A percentile compares a stretch with the other conserved stretches of the same genome.
These are phyloP conservation scores for Casuarina glauca DNA, from an alignment of 306 rosid species.

Conservation along the genomic window DNA sequence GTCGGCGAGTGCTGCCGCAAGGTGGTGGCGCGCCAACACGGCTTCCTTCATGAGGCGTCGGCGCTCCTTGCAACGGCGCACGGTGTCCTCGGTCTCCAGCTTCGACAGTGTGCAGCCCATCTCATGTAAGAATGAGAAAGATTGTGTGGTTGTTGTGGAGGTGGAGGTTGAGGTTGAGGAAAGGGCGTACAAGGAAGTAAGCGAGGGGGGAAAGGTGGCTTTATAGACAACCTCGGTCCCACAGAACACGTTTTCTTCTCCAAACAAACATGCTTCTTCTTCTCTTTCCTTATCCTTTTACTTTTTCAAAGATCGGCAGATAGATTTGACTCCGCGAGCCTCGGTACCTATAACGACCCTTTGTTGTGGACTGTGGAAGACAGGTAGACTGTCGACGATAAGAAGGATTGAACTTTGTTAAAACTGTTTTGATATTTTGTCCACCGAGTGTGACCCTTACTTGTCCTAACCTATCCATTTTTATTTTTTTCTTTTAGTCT, in stretches of 20 bases:
- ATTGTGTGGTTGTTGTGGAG: too few relatives aligned
- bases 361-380: too few relatives aligned
- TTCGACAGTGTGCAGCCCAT: conserved; percentile 96
- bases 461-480: not conserved
- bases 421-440: not conserved
- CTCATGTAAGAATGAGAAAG: not conserved
- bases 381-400: not conserved
- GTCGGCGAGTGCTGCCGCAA: conserved; percentile 96
- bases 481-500: not conserved
- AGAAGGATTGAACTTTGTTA: too few relatives aligned
- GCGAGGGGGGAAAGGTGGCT: not conserved
- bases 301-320: not conserved
- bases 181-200: too few relatives aligned
- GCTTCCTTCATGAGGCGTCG: conserved; percentile 92
- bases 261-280: too few relatives aligned
- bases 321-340: too few relatives aligned
- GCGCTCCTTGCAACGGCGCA: conserved; percentile 90
- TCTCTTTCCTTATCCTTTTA: too few relatives aligned
- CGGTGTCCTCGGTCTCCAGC: conserved; percentile 89
- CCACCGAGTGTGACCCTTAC: not conserved
- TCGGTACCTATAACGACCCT: too few relatives aligned
- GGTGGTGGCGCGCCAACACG: conserved; percentile 76
- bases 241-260: not conserved
- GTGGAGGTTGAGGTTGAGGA: not conserved
- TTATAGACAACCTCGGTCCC: too few relatives aligned